A percentile compares a stretch with the other conserved stretches of the same genome.
phyloP scores from a whole-genome alignment of 495 filamentous ascomycete species.

The Aspergillus biplanus region DNA sequence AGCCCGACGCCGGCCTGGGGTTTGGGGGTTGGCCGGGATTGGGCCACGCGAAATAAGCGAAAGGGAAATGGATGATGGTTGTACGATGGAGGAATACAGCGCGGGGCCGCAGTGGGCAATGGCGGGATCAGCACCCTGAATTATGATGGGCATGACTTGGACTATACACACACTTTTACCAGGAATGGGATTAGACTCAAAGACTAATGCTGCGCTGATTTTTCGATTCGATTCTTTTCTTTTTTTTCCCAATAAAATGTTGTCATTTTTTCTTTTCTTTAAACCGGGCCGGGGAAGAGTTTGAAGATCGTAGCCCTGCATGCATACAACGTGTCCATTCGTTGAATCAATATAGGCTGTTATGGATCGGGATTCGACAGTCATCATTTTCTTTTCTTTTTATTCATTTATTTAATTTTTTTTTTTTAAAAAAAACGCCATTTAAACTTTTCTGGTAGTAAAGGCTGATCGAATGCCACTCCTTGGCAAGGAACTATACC shows the following conservation, averaged over 20 bases:
- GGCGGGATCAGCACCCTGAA: slow-evolving; percentile 43
- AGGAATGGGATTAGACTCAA: neutral
- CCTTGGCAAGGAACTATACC: neutral
- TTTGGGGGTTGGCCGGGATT: slow-evolving; percentile 54
- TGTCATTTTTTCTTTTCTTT: neutral
- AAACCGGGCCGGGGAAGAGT: neutral
- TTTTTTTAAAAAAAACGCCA: neutral
- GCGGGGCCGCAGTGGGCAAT: slow-evolving; percentile 28
- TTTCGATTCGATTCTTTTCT: neutral
- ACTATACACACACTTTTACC: neutral
- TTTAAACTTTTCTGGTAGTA: neutral
- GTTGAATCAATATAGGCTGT: neutral
- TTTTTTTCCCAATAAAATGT: neutral
- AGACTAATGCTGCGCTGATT: neutral
- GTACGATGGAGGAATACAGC: slow-evolving; percentile 11
- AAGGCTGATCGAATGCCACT: neutral
- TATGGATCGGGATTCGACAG: neutral
- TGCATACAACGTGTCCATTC: neutral
- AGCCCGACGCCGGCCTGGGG: slow-evolving; percentile 44
- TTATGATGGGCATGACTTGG: slow-evolving; percentile 1
- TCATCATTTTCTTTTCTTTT: neutral
- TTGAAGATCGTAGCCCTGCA: neutral
- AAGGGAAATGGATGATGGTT: slow-evolving; percentile 37
- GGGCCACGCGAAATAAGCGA: slow-evolving; percentile 42
- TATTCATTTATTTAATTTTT: neutral